These are phyloP conservation scores for Aspergillus oerlinghausenensis DNA, from an alignment of 2,329 filamentous ascomycete species.

Conservation along the genomic window DNA sequence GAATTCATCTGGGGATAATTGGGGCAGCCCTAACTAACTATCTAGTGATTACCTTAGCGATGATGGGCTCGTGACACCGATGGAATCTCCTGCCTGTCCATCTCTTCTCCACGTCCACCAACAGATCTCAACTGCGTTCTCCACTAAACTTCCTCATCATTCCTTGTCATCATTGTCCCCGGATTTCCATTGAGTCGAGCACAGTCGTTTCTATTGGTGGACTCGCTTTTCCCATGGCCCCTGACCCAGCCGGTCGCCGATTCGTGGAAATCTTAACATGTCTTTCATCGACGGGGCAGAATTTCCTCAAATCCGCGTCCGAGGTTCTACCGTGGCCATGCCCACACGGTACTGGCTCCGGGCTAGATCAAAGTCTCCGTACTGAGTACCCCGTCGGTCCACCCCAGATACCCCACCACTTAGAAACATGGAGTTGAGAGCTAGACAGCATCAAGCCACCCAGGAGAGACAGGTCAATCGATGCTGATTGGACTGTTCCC, in stretches of 20 bases:
- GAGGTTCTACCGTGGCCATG: constrained; percentile 17
- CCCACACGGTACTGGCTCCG: neutral
- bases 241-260: constrained; percentile 10
- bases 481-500: neutral
- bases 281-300: constrained; percentile 16
- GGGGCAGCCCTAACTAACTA: no score
- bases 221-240: constrained; percentile 16
- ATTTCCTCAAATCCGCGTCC: constrained; percentile 31
- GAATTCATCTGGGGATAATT: no score
- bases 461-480: constrained; percentile 7
- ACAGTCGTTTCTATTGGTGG: constrained; percentile 25
- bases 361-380: neutral
- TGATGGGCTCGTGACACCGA: neutral
- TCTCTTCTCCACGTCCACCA: neutral
- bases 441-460: constrained; percentile 13
- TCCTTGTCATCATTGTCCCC: neutral
- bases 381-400: neutral
- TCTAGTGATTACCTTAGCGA: neutral
- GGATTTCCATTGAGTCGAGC: neutral
- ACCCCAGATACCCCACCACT: constrained; percentile 26
- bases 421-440: constrained; percentile 16
- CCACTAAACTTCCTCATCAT: neutral
- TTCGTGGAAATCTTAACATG: constrained; percentile 26
- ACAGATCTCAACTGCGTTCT: neutral
- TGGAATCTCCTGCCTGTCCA: neutral